Conservation (phyloP, 352 stramenopile genomes). For the Phytopythium delawarense region DNA sequence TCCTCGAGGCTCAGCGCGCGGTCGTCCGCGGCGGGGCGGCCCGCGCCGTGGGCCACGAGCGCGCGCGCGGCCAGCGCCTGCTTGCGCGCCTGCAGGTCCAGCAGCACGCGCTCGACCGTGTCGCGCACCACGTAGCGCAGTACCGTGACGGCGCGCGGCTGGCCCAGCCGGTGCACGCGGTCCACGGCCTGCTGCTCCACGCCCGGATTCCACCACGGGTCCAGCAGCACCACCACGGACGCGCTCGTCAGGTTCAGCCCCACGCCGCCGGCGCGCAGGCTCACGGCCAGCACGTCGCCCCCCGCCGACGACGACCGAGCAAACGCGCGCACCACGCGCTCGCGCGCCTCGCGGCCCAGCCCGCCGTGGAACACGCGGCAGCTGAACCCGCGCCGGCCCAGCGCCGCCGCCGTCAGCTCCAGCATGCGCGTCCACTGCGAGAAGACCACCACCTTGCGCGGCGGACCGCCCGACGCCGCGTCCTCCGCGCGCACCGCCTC, state of each 20-base stretch:
- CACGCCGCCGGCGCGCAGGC: constrained; percentile 85
- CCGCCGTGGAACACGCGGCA: constrained; percentile 73
- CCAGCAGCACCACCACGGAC: constrained; percentile 86
- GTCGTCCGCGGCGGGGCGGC: constrained; percentile 34
- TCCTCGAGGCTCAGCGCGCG: constrained; percentile 56
- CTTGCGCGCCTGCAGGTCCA: constrained; percentile 89
- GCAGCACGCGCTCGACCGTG: constrained; percentile 91
- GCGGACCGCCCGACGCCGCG: constrained; percentile 7
- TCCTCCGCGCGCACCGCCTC: constrained; percentile 56
- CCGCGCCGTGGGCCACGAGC: constrained; percentile 47
- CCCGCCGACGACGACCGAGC: constrained; percentile 32
- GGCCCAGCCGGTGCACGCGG: constrained; percentile 87
- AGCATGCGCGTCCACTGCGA: constrained; percentile 90
- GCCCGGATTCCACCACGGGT: constrained; percentile 93
- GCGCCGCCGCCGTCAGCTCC: constrained; percentile 63
- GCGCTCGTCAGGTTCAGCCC: constrained; percentile 90
- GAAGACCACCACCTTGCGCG: constrained; percentile 86
- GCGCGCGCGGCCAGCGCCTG: constrained; percentile 81
- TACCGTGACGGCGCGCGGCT: constrained; percentile 81
- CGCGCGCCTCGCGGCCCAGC: constrained; percentile 63
- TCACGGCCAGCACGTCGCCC: constrained; percentile 78
- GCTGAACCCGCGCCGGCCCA: constrained; percentile 43
- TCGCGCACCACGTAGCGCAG: constrained; percentile 87
- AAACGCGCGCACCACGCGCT: constrained; percentile 70
- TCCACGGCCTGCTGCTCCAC: constrained; percentile 95